Percentiles rank a stretch among this genome's conserved stretches.
These are phyloP conservation scores for Parachaetomium inaequale DNA, from an alignment of 495 filamentous ascomycete species.

Conservation along the genomic window DNA sequence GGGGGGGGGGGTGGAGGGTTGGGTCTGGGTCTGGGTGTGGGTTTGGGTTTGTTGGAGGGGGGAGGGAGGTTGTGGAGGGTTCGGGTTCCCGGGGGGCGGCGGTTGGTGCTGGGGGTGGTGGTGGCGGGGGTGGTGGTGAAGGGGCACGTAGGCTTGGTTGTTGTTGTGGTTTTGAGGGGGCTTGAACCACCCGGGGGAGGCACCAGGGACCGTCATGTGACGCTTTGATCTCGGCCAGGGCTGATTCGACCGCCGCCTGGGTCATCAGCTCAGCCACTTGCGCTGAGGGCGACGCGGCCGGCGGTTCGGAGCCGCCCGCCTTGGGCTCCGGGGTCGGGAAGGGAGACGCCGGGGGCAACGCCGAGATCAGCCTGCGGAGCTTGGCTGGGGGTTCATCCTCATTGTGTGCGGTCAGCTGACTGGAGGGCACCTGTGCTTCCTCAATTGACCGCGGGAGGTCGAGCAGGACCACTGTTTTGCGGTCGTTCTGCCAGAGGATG, in stretches of 20 bases:
- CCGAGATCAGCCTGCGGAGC: constrained; percentile 36
- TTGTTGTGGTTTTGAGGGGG: neutral
- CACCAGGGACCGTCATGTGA: constrained; percentile 45
- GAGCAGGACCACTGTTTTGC: constrained; percentile 37
- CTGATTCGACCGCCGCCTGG: constrained; percentile 37
- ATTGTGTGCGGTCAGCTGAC: constrained; percentile 10
- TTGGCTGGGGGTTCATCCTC: constrained; percentile 17
- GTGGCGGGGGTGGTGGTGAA: neutral
- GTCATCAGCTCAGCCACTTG: constrained; percentile 47
- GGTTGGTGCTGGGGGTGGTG: neutral
- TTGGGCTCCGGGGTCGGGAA: constrained; percentile 48
- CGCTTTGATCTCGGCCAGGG: constrained; percentile 36
- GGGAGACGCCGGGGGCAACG: constrained; percentile 33
- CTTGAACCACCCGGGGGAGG: constrained; percentile 33
- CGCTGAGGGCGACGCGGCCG: constrained; percentile 26
- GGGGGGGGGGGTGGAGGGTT: constrained; percentile 35
- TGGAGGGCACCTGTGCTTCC: constrained; percentile 42
- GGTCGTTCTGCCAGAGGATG: constrained; percentile 41
- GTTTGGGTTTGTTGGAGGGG: neutral
- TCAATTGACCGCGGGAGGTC: constrained; percentile 48
- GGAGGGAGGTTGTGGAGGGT: neutral
- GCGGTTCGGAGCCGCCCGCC: constrained; percentile 9
- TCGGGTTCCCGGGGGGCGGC: neutral
- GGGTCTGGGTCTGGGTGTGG: neutral
- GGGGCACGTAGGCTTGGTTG: neutral